Base-by-base conservation (phyloP, 345 rosid species). In the Passiflora organensis region DNA sequence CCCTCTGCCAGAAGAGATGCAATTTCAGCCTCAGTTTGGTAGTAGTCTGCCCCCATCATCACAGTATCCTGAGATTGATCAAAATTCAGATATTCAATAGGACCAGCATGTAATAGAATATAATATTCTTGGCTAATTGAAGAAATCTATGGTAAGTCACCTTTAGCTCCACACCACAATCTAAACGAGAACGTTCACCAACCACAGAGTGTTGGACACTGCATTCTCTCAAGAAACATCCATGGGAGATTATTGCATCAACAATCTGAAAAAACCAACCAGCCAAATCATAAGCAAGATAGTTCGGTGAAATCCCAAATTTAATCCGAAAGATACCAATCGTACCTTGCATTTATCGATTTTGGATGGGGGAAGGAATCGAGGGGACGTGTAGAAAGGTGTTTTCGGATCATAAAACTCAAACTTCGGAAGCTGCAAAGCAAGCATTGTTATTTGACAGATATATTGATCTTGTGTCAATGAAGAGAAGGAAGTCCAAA, bases 221-320 rank as follows among this genome's bases (percentile, higher is more conserved):
- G 57, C 98, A 88, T 62, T 88, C 96, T 66, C 93, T 62, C 73
- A 91, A 71, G 89, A 91, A 91, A 72, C 98, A 91, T 64, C 98
- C 98, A 11, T 91, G 98, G 11, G 98, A 88, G 64, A 88, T 86
- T 60, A 91, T 76, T 23, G 96, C 89, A 61, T 88, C 75, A 20
- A 79, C 71, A 48, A 91, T 80, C 98, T 91, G 79, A 59, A 62
- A 43, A 58, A 50, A 18, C 19, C 16, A 55, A 6, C 3, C 28
- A 15, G 51, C 44, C n/a, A n/a, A n/a, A 62, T 41, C 21, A 74
- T 62, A 66, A 63, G 58, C 45, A 43, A 36, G 39, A 34, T 12
- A 38, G 51, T 6, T 15, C 49, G 43, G 60, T 47, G 42, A 63
- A 71, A 47, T 60, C 20, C 22, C 22, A 13, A 23, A 32, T 32